Evolutionary conservation across 441 rosid species (phyloP).

Genomic region (Francoa sonchifolia): DNA sequence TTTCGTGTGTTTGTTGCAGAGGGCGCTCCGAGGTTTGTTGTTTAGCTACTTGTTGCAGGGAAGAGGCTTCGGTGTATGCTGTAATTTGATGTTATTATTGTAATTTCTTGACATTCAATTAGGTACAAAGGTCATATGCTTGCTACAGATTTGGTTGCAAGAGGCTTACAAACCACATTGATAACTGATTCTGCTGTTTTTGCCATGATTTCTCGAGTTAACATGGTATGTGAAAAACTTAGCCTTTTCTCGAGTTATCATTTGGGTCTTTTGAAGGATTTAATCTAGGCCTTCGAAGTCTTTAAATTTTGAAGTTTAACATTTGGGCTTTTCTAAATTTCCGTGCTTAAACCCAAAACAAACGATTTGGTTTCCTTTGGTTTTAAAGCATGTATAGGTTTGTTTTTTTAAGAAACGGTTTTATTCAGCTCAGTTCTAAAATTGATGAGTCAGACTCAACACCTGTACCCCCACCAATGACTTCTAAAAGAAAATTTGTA

Average conservation of each 20-base stretch:
- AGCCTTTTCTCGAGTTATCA: constrained; percentile 5
- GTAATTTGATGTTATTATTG: constrained; percentile 2
- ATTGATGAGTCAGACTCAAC: no score
- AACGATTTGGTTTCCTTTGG: no score
- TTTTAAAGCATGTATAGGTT: no score
- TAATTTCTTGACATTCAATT: constrained; percentile 3
- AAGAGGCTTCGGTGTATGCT: no score
- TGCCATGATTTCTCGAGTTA: constrained; percentile 94
- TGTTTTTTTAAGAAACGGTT: constrained; percentile 1
- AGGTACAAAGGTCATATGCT: constrained; percentile 95
- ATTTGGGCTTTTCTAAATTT: no score
- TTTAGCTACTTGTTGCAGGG: constrained; percentile 12
- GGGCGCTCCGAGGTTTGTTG: constrained; percentile 93
- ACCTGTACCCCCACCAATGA: no score
- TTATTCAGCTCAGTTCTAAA: no score
- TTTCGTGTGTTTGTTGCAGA: constrained; percentile 93
- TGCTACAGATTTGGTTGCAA: constrained; percentile 79
- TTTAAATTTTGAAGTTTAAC: no score
- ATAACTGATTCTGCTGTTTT: constrained; percentile 95
- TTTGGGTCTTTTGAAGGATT: no score
- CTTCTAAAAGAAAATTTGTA: no score
- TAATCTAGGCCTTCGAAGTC: no score
- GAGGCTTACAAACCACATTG: constrained; percentile 88
- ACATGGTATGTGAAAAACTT: constrained; percentile 44
- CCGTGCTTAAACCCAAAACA: no score